Evolutionary conservation across 2,329 filamentous ascomycete species (phyloP), one percentile per base, ranked within the genome.

Genomic region (Colletotrichum lini): DNA sequence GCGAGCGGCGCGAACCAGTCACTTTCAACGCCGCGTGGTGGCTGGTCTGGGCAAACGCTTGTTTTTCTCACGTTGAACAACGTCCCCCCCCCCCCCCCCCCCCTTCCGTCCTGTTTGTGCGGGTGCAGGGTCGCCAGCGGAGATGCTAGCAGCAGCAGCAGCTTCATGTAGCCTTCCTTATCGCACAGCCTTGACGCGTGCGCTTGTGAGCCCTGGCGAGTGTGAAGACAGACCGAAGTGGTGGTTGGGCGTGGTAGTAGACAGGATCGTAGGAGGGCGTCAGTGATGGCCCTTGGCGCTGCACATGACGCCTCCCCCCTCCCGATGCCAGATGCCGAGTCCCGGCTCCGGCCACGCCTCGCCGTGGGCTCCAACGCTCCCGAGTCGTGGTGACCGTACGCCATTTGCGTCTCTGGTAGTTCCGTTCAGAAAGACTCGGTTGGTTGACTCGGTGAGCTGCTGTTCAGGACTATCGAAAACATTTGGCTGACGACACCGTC

Each of bases 11-110:
- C 49, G 23, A 38, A 54, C 62, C 40, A 63, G 42, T 12, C 61
- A 18, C 53, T 49, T 45, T 54, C 49, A 30, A 62, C 40, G 50
- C 67, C 63, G 63, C 42, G 62, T 69, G 63, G 63, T 63, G 57
- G 64, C 50, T 65, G 69, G 65, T 65, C 69, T 70, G 53, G 69
- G 69, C 65, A 72, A 72, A 72, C 60, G 69, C 69, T 72, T 72
- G 42, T 72, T 72, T 68, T 70, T 18, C 9, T 2, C 35, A 54
- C 52, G 10, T 54, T 18, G 18, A 4, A 9, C 47, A 3, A 7
- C 35, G 10, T 52, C 45, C 4, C 6, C 10, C 38, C 47, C 26
- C 38, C 35, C 15, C 44, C 45, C 4, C 6, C 10, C 38, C 47
- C 26, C 38, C 35, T n/a, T 21, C 23, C 8, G 15, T 9, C 26